These are phyloP conservation scores for Terana coerulea DNA, from an alignment of 768 basidiomycete genomes.

Conservation along the genomic window DNA sequence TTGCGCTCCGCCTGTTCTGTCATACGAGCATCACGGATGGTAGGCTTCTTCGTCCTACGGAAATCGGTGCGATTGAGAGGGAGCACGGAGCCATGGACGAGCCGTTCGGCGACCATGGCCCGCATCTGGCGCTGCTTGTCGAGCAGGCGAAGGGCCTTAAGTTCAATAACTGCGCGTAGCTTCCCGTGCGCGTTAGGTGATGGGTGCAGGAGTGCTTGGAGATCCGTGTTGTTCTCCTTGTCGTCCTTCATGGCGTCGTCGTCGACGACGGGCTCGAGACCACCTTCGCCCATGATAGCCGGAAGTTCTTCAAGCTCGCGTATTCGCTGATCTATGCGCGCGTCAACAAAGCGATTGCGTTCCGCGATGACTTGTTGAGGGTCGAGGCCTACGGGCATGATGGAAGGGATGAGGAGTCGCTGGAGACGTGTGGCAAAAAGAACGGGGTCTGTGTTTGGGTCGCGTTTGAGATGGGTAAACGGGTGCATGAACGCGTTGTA, in stretches of 20 bases:
- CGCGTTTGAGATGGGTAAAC: constrained; percentile 73
- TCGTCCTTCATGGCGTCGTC: constrained; percentile 31
- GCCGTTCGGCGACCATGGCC: constrained; percentile 79
- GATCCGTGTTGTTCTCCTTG: constrained; percentile 31
- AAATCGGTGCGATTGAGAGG: constrained; percentile 92
- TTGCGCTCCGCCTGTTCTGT: constrained; percentile 89
- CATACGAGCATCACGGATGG: constrained; percentile 81
- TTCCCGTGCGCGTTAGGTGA: constrained; percentile 72
- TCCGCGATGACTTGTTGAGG: constrained; percentile 89
- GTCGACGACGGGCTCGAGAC: constrained; percentile 48
- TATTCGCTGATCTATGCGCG: constrained; percentile 84
- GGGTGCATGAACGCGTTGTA: constrained; percentile 90
- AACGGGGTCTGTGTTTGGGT: constrained; percentile 53
- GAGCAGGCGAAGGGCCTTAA: constrained; percentile 83
- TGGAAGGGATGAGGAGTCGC: constrained; percentile 78
- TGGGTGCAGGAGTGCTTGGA: constrained; percentile 48
- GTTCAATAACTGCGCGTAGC: constrained; percentile 86
- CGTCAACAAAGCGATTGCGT: constrained; percentile 87
- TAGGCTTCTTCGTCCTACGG: constrained; percentile 81
- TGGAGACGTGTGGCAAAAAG: constrained; percentile 72
- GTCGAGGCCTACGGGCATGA: constrained; percentile 91
- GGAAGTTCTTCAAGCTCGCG: constrained; percentile 80
- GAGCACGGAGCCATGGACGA: constrained; percentile 83
- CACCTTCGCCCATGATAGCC: constrained; percentile 76
- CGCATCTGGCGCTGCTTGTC: constrained; percentile 91